These are phyloP conservation scores for Knufia petricola DNA, from an alignment of 2,329 filamentous ascomycete genomes.

Conservation along the genomic window DNA sequence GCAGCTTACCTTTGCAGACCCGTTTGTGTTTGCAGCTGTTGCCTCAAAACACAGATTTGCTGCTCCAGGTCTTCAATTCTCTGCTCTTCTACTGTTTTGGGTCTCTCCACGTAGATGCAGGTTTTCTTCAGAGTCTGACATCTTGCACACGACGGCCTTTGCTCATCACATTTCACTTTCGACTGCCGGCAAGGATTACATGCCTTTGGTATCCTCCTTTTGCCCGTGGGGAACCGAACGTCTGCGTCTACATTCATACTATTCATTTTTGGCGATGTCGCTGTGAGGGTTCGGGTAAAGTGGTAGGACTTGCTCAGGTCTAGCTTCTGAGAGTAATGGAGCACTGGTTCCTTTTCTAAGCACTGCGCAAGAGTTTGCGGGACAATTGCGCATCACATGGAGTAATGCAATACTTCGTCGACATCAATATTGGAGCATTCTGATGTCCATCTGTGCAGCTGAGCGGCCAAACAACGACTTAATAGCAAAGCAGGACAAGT, in stretches of 20 bases:
- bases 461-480: too few species aligned
- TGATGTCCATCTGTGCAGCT: too few species aligned
- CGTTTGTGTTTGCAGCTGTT: slow-evolving; percentile 23
- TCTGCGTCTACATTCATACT: background rate
- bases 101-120: slow-evolving; percentile 30
- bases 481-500: too few species aligned
- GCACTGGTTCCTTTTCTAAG: too few species aligned
- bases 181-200: slow-evolving; percentile 31
- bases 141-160: slow-evolving; percentile 26
- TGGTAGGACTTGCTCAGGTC: too few species aligned
- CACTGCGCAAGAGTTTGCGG: too few species aligned
- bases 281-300: background rate
- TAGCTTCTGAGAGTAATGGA: too few species aligned
- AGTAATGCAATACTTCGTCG: too few species aligned
- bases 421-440: too few species aligned
- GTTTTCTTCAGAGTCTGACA: slow-evolving; percentile 29
- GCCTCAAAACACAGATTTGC: slow-evolving; percentile 25
- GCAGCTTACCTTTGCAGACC: slow-evolving; percentile 24
- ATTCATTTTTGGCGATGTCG: background rate
- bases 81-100: slow-evolving; percentile 17
- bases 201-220: slow-evolving; percentile 32
- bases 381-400: too few species aligned
- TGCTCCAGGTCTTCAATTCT: slow-evolving; percentile 28
- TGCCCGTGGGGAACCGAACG: slow-evolving; percentile 19
- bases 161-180: slow-evolving; percentile 32